Conservation (phyloP, 257 asterid species). For the Knoxia roxburghii region DNA sequence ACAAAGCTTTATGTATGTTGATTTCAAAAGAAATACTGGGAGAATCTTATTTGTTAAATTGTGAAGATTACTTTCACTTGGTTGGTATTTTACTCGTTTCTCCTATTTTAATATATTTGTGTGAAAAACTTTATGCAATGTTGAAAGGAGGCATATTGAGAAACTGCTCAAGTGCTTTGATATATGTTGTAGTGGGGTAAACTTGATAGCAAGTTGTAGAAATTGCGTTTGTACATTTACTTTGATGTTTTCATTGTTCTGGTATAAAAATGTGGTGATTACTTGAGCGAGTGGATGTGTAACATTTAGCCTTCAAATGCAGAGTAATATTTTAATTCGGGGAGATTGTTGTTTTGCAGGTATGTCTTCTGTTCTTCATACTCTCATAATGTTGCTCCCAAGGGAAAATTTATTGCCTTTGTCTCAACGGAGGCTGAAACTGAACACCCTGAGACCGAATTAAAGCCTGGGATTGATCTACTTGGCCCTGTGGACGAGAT, state of each 20-base stretch:
- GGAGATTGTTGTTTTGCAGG: slow-evolving; percentile 42
- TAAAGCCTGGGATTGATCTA: slow-evolving; percentile 86
- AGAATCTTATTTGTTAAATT: neutral
- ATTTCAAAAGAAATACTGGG: too few species aligned
- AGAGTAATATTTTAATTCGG: neutral
- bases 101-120: neutral
- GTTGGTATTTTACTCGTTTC: neutral
- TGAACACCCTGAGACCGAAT: slow-evolving; percentile 78
- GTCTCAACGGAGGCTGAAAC: slow-evolving; percentile 96
- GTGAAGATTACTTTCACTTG: too few species aligned
- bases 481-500: slow-evolving; percentile 97
- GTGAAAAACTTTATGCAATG: neutral
- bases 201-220: neutral
- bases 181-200: neutral
- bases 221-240: neutral
- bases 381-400: slow-evolving; percentile 96
- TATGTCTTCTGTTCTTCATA: slow-evolving; percentile 93
- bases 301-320: neutral
- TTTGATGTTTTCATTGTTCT: neutral
- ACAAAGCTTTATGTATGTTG: neutral
- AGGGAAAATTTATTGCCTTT: slow-evolving; percentile 90
- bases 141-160: neutral
- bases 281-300: neutral
- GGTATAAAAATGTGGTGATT: neutral
- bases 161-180: neutral